Evolutionary conservation across 2,329 filamentous ascomycete species (phyloP).

Genomic region (Stagonosporopsis chrysanthemi): DNA sequence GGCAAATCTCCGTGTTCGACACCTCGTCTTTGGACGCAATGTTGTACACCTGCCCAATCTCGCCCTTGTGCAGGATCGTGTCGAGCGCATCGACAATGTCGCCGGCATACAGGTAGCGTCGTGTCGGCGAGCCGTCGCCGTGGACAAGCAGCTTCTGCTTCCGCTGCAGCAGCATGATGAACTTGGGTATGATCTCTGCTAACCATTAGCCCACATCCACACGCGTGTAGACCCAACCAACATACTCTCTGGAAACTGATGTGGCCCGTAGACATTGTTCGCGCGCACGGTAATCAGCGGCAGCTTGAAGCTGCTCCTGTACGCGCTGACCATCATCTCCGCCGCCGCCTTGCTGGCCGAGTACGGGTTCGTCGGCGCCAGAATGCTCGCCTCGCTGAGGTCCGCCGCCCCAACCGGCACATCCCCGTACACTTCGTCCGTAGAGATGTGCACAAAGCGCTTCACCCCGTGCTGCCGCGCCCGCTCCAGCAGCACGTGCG

Average conservation of each 20-base stretch:
- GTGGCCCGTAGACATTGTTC: conserved; percentile 86
- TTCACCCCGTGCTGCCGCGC: conserved; percentile 74
- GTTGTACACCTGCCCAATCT: conserved; percentile 80
- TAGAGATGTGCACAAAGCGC: conserved; percentile 82
- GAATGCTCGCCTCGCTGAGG: conserved; percentile 73
- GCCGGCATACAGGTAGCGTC: conserved; percentile 78
- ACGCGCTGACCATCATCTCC: conserved; percentile 88
- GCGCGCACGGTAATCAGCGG: conserved; percentile 80
- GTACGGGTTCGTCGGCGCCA: conserved; percentile 83
- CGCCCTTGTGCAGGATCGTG: conserved; percentile 80
- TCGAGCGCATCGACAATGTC: conserved; percentile 85
- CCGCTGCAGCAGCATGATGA: conserved; percentile 74
- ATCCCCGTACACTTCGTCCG: conserved; percentile 86
- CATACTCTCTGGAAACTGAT: conserved; percentile 84
- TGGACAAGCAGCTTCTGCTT: conserved; percentile 74
- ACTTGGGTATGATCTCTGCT: conserved; percentile 85
- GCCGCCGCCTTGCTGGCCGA: conserved; percentile 82
- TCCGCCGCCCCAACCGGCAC: conserved; percentile 76
- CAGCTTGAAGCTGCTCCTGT: conserved; percentile 81
- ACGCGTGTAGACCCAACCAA: conserved; percentile 1
- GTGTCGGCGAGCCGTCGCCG: conserved; percentile 76
- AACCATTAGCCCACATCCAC: conserved; percentile 18
- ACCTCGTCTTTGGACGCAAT: conserved; percentile 81
- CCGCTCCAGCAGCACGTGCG: conserved; percentile 81
- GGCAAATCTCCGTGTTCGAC: conserved; percentile 74